Percentiles rank a stretch among this genome's conserved stretches.
phyloP scores from a whole-genome alignment of 1,284 basidiomycete genomes.

The Melampsora americana region DNA sequence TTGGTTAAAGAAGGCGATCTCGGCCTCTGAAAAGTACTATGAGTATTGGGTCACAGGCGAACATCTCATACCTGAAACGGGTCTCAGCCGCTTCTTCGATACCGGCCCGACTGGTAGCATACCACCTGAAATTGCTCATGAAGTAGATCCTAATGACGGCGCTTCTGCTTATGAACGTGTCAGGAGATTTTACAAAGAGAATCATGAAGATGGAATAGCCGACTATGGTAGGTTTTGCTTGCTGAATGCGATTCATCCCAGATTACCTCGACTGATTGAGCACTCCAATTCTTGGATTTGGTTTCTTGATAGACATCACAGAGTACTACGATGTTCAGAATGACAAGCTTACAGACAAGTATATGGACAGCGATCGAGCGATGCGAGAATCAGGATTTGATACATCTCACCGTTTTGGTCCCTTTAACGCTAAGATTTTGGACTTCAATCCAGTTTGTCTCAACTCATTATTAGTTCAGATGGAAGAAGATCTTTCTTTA shows the following conservation, averaged over 20 bases:
- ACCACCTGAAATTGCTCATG: slow-evolving; percentile 32
- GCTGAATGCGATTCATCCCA: not conserved
- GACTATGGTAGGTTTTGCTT: slow-evolving; percentile 15
- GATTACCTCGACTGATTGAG: too few relatives aligned
- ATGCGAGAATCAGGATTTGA: slow-evolving; percentile 40
- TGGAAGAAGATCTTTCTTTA: slow-evolving; percentile 30
- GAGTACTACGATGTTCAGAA: slow-evolving; percentile 31
- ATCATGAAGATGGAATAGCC: slow-evolving; percentile 18
- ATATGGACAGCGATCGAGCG: slow-evolving; percentile 42
- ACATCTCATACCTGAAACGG: slow-evolving; percentile 9
- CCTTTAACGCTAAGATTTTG: slow-evolving; percentile 34
- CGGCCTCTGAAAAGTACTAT: slow-evolving; percentile 33
- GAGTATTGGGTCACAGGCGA: slow-evolving; percentile 12
- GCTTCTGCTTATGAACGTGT: slow-evolving; percentile 27
- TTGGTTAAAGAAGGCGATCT: slow-evolving; percentile 12
- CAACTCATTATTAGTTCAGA: slow-evolving; percentile 29
- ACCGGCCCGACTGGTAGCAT: slow-evolving; percentile 20
- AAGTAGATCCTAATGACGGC: slow-evolving; percentile 25
- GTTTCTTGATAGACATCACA: slow-evolving; percentile 30
- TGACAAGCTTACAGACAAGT: slow-evolving; percentile 22
- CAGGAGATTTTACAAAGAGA: slow-evolving; percentile 14
- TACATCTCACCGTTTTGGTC: slow-evolving; percentile 31
- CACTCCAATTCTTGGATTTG: not conserved
- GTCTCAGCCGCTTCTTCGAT: slow-evolving; percentile 41
- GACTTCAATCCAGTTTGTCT: slow-evolving; percentile 41